Conservation (phyloP, 208 protist species). For the Acanthamoeba healyi region DNA sequence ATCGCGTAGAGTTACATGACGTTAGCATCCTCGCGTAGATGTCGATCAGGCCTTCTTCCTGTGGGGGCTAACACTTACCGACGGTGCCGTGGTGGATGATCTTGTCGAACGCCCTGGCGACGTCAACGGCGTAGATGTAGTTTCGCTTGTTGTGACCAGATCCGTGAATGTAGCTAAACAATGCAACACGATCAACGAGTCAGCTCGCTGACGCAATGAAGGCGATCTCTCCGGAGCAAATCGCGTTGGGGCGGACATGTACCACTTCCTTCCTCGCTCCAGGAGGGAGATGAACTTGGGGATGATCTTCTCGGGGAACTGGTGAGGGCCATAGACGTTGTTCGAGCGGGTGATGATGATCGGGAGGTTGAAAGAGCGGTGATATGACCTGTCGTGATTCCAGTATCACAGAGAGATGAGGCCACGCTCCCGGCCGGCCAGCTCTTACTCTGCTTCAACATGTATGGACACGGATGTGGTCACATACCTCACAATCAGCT, state of each 20-base stretch:
- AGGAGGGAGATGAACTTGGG: constrained; percentile 91
- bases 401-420: neutral
- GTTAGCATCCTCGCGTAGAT: constrained; percentile 90
- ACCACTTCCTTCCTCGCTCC: constrained; percentile 85
- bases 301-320: constrained; percentile 94
- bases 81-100: constrained; percentile 90
- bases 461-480: no score
- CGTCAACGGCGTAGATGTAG: constrained; percentile 91
- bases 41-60: no score
- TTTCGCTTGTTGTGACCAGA: constrained; percentile 73
- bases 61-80: no score
- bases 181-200: neutral
- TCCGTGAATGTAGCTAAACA: constrained; percentile 83
- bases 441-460: no score
- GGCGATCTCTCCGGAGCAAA: neutral
- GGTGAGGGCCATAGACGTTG: constrained; percentile 94
- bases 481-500: constrained; percentile 79
- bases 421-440: neutral
- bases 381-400: constrained; percentile 86
- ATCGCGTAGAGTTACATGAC: constrained; percentile 89
- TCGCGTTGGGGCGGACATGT: neutral
- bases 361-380: constrained; percentile 94
- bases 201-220: neutral
- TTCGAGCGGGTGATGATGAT: constrained; percentile 96
- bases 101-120: constrained; percentile 88